Evolutionary conservation across 805 yeast genomes (phyloP).

Genomic region (Maudiozyma barnettii): DNA sequence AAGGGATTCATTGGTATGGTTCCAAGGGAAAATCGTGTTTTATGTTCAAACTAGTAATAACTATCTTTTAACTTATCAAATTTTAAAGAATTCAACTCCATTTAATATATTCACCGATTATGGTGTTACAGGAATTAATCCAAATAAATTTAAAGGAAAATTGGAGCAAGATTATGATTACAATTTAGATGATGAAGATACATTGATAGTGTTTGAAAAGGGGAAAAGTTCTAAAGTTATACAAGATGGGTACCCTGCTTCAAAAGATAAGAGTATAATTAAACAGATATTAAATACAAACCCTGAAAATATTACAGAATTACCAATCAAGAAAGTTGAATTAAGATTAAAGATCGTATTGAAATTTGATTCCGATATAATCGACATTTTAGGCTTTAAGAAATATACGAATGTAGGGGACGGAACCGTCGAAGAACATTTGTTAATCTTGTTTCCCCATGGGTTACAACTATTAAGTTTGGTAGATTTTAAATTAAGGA

Average conservation of each 20-base stretch:
- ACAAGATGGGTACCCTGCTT: slow-evolving; percentile 27
- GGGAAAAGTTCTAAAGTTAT: slow-evolving; percentile 23
- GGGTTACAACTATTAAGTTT: slow-evolving; percentile 25
- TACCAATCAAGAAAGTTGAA: slow-evolving; percentile 26
- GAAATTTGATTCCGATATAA: slow-evolving; percentile 25
- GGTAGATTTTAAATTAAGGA: slow-evolving; percentile 19
- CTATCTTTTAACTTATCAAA: slow-evolving; percentile 24
- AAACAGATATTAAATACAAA: slow-evolving; percentile 12
- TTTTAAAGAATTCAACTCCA: slow-evolving; percentile 17
- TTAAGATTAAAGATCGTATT: slow-evolving; percentile 24
- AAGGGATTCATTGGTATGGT: slow-evolving; percentile 4
- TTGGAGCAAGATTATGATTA: slow-evolving; percentile 14
- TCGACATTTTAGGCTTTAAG: slow-evolving; percentile 23
- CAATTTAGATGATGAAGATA: slow-evolving; percentile 22
- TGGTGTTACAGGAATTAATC: slow-evolving; percentile 22
- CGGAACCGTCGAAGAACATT: slow-evolving; percentile 15
- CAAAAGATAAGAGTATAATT: slow-evolving; percentile 26
- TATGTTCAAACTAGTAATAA: slow-evolving; percentile 25
- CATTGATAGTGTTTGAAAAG: slow-evolving; percentile 25
- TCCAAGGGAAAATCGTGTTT: slow-evolving; percentile 19
- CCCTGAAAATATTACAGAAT: slow-evolving; percentile 19
- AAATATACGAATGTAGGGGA: slow-evolving; percentile 10
- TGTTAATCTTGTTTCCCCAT: slow-evolving; percentile 22
- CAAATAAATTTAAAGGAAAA: slow-evolving; percentile 7
- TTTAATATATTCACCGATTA: slow-evolving; percentile 20